Conservation (phyloP, 2,329 filamentous ascomycete species). For the Parasarocladium wereldwijsianum region DNA sequence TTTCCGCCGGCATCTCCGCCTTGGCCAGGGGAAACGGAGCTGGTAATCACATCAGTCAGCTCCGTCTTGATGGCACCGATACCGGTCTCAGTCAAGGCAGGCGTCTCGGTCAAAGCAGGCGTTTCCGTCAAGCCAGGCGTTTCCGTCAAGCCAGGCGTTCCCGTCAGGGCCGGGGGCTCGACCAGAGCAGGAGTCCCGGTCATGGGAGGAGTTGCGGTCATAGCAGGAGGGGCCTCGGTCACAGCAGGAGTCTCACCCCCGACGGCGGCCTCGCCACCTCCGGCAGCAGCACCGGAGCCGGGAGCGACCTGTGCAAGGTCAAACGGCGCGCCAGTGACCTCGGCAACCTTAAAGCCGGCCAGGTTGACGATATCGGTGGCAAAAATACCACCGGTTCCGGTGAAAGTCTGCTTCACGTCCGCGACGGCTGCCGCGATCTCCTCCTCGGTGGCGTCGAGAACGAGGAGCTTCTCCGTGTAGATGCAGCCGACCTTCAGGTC, state of each 20-base stretch:
- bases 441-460: slow-evolving; percentile 35
- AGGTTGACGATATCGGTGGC: slow-evolving; percentile 4
- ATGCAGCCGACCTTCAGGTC: slow-evolving; percentile 38
- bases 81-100: background rate
- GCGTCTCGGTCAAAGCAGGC: background rate
- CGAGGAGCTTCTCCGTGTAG: slow-evolving; percentile 34
- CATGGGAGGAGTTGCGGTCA: slow-evolving; percentile 1
- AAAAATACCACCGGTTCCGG: slow-evolving; percentile 15
- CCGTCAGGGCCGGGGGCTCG: background rate
- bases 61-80: background rate
- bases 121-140: background rate
- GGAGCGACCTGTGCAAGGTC: slow-evolving; percentile 4
- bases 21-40: too few species aligned
- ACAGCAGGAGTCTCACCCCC: slow-evolving; percentile 3
- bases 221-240: slow-evolving; percentile 1
- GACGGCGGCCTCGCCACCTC: slow-evolving; percentile 2
- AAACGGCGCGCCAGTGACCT: slow-evolving; percentile 8
- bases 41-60: background rate
- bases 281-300: slow-evolving; percentile 2
- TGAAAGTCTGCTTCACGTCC: slow-evolving; percentile 18
- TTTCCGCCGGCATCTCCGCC: too few species aligned
- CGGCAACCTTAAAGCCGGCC: slow-evolving; percentile 10
- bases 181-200: background rate
- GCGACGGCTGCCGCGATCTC: slow-evolving; percentile 35
- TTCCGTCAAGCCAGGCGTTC: background rate